Evolutionary conservation across 2,329 filamentous ascomycete genomes (phyloP).

Genomic region (Fusarium pseudoanthophilum): DNA sequence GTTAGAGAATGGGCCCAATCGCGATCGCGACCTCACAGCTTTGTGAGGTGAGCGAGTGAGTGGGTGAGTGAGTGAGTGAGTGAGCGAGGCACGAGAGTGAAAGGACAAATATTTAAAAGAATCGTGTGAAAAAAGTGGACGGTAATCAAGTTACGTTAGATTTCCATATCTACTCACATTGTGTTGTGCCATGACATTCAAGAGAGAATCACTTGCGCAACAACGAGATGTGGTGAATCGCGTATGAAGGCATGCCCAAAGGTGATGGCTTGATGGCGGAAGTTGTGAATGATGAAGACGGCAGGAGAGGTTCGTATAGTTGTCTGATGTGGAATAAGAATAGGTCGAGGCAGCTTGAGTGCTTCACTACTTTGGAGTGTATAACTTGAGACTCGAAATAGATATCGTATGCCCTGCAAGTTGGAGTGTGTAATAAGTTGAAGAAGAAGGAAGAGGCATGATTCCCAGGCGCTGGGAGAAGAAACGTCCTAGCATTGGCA

Average conservation of each 20-base stretch:
- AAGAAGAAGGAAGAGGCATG: constrained; percentile 50
- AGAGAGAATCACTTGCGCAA: constrained; percentile 49
- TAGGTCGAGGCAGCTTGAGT: neutral
- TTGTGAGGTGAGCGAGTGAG: constrained; percentile 2
- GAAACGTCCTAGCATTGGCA: constrained; percentile 53
- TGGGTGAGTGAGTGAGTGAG: constrained; percentile 20
- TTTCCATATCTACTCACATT: constrained; percentile 47
- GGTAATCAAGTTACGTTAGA: constrained; percentile 26
- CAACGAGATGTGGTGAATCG: constrained; percentile 49
- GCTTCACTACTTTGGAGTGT: constrained; percentile 1
- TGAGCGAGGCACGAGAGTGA: constrained; percentile 4
- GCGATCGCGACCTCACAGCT: constrained; percentile 36
- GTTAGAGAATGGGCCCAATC: constrained; percentile 37
- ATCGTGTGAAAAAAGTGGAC: constrained; percentile 30
- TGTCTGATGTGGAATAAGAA: constrained; percentile 5
- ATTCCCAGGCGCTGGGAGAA: constrained; percentile 51
- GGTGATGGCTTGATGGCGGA: constrained; percentile 40
- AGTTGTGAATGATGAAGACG: constrained; percentile 34
- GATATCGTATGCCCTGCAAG: constrained; percentile 44
- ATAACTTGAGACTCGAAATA: constrained; percentile 38
- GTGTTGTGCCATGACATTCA: constrained; percentile 54
- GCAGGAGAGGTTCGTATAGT: constrained; percentile 12
- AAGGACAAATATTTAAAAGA: constrained; percentile 24
- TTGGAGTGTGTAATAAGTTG: constrained; percentile 50
- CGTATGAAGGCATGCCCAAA: constrained; percentile 48